These are phyloP conservation scores for Backusella macrospora DNA, from an alignment of 192 early-diverging fungal species.

Conservation along the genomic window DNA sequence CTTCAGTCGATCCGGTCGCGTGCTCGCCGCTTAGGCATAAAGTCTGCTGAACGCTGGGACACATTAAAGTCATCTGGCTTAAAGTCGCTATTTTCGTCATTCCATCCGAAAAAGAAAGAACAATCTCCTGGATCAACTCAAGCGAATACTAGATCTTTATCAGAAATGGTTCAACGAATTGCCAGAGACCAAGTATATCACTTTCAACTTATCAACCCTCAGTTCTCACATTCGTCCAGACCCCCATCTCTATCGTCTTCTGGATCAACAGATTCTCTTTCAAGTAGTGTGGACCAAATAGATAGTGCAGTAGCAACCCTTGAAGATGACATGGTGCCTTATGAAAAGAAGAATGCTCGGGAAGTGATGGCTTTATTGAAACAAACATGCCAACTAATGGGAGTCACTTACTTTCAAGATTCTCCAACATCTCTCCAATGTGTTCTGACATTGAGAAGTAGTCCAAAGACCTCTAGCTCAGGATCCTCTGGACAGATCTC, in stretches of 20 bases:
- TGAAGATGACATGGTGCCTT: neutral
- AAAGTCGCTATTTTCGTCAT: conserved; percentile 10
- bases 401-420: conserved; percentile 36
- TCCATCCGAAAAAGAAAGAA: neutral
- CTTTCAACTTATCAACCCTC: conserved; percentile 4
- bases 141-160: neutral
- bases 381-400: conserved; percentile 33
- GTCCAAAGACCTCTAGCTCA: neutral
- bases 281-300: conserved; percentile 2
- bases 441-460: conserved; percentile 28
- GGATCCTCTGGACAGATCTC: neutral
- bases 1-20: conserved; percentile 28
- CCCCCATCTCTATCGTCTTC: conserved; percentile 18
- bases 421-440: conserved; percentile 1
- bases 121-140: neutral
- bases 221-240: neutral
- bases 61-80: conserved; percentile 15
- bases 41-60: conserved; percentile 26
- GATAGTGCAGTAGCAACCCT: conserved; percentile 13
- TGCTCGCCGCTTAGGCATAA: conserved; percentile 20
- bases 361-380: conserved; percentile 35
- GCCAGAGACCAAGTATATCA: conserved; percentile 20
- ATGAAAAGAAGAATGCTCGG: conserved; percentile 19
- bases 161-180: conserved; percentile 11
- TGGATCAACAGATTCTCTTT: conserved; percentile 21